Evolutionary conservation across 116 monocot genomes (phyloP).

Genomic region (Trichopus zeylanicus): DNA sequence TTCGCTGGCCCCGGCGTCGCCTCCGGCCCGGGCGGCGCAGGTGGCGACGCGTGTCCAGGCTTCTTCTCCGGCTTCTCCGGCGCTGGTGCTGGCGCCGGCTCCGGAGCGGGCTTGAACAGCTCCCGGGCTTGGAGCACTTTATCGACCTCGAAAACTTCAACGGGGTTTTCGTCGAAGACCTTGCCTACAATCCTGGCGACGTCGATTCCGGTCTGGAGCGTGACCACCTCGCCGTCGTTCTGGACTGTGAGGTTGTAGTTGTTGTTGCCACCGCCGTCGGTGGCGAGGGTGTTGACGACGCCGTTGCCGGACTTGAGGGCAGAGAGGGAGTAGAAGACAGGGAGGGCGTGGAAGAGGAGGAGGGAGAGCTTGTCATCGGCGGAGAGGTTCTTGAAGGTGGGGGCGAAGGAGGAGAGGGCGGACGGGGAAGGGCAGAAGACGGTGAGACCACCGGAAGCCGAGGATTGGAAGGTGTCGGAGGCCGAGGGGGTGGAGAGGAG

Average conservation of each 20-base stretch:
- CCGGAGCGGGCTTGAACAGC: conserved; percentile 17
- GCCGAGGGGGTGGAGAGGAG: no score
- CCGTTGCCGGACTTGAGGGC: conserved; percentile 10
- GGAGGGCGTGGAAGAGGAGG: no score
- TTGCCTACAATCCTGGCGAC: conserved; percentile 25
- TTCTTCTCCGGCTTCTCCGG: conserved; percentile 5
- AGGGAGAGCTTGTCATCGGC: no score
- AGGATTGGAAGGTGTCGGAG: no score
- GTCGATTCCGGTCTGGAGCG: conserved; percentile 24
- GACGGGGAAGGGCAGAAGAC: no score
- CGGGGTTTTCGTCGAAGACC: conserved; percentile 33
- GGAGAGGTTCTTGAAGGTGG: no score
- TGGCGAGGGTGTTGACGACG: conserved; percentile 36
- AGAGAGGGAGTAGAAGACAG: no score
- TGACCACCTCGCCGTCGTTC: conserved; percentile 36
- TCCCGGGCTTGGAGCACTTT: conserved; percentile 37
- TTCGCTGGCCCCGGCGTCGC: conserved; percentile 7
- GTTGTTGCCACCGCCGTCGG: conserved; percentile 20
- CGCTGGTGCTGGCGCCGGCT: conserved; percentile 16
- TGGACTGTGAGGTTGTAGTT: conserved; percentile 34
- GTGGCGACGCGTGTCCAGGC: not conserved
- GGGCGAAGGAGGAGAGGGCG: no score
- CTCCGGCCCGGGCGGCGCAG: not conserved
- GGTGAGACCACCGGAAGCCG: no score
- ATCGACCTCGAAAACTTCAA: conserved; percentile 35